Conservation (phyloP, 139 green algal genomes). For the Asterochloris sp. region DNA sequence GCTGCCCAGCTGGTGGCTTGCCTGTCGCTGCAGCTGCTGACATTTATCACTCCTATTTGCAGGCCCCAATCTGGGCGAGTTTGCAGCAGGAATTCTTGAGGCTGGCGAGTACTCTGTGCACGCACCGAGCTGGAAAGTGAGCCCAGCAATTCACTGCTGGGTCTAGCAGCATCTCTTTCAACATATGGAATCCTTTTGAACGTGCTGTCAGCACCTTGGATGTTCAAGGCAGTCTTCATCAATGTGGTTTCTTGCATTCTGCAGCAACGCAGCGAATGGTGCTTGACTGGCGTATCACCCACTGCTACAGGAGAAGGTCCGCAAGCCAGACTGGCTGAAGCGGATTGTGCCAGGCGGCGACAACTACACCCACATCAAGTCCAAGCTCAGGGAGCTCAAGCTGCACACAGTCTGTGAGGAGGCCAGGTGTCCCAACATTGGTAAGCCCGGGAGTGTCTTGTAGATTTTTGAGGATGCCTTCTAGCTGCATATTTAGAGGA, state of each 20-base stretch:
- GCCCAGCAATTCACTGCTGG: neutral
- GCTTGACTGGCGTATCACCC: neutral
- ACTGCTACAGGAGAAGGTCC: conserved; percentile 58
- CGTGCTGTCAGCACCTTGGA: too few relatives aligned
- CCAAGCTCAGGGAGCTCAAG: conserved; percentile 93
- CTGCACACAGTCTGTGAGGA: conserved; percentile 97
- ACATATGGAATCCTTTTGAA: too few relatives aligned
- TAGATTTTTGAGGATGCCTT: too few relatives aligned
- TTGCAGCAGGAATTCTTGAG: conserved; percentile 38
- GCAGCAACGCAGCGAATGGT: too few relatives aligned
- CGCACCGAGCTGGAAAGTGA: conserved; percentile 73
- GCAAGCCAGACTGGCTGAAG: conserved; percentile 99
- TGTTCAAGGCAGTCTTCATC: too few relatives aligned
- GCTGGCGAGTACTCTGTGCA: conserved; percentile 67
- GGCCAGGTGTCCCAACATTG: conserved; percentile 94
- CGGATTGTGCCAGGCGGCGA: conserved; percentile 81
- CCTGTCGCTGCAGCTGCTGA: neutral
- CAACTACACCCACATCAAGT: conserved; percentile 80
- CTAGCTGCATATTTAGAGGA: too few relatives aligned
- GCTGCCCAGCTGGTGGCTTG: too few relatives aligned
- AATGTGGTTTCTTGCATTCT: too few relatives aligned
- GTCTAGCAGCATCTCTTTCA: too few relatives aligned
- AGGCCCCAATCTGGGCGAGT: conserved; percentile 74
- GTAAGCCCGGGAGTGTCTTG: conserved; percentile 22
- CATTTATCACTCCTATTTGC: neutral